phyloP scores from a whole-genome alignment of 2,329 filamentous ascomycete species.

The Nothomitra cinnamomea region DNA sequence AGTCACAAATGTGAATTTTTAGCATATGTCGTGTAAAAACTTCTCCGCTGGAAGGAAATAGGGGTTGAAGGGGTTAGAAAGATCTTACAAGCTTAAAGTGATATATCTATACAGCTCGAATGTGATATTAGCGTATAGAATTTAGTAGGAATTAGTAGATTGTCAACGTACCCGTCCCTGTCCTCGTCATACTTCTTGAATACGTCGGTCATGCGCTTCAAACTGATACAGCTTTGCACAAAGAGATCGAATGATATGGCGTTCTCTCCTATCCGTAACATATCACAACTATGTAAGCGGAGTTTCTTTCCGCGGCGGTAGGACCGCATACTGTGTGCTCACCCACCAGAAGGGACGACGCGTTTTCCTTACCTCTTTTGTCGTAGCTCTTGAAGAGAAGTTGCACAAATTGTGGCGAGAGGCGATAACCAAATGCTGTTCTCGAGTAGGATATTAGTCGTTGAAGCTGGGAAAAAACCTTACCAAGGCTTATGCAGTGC shows the following conservation, averaged over 20 bases:
- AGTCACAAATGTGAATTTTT: neutral
- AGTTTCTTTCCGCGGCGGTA: neutral
- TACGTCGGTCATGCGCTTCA: constrained; percentile 97
- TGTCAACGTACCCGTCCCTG: constrained; percentile 56
- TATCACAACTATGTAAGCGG: neutral
- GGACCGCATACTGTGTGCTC: neutral
- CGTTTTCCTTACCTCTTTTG: constrained; percentile 33
- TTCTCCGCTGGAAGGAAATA: neutral
- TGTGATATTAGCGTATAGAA: neutral
- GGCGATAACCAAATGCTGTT: constrained; percentile 71
- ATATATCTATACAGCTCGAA: constrained; percentile 18
- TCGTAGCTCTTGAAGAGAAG: constrained; percentile 83
- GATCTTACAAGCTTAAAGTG: constrained; percentile 36
- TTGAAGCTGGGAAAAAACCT: too few relatives aligned
- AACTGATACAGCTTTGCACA: constrained; percentile 87
- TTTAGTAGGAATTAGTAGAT: neutral
- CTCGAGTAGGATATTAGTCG: neutral
- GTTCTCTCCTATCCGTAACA: constrained; percentile 11
- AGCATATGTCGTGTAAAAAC: neutral
- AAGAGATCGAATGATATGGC: constrained; percentile 63
- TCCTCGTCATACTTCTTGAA: constrained; percentile 99
- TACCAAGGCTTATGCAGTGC: neutral
- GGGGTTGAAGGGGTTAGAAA: neutral
- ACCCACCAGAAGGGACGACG: neutral
- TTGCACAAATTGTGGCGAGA: constrained; percentile 68